These are phyloP conservation scores for Podospora comata DNA, from an alignment of 495 filamentous ascomycete species.

Conservation along the genomic window DNA sequence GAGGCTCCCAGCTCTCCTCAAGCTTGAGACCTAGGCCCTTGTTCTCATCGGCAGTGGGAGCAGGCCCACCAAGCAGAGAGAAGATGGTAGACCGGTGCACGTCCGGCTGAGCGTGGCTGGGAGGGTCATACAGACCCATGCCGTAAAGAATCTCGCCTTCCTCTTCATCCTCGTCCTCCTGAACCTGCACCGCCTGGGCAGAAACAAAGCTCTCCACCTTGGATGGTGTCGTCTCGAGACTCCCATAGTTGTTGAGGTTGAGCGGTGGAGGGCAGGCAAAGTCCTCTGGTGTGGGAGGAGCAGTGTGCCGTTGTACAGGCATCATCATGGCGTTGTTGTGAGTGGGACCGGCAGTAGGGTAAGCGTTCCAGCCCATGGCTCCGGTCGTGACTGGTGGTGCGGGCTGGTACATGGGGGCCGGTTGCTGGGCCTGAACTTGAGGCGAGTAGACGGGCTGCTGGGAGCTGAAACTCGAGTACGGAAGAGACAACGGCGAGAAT, in stretches of 20 bases:
- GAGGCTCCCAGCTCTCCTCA: slow-evolving; percentile 79
- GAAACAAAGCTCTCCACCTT: not conserved
- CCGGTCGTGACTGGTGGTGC: not conserved
- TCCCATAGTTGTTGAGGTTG: slow-evolving; percentile 39
- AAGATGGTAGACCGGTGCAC: slow-evolving; percentile 50
- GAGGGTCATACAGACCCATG: slow-evolving; percentile 77
- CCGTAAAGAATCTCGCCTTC: slow-evolving; percentile 71
- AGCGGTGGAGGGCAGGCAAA: slow-evolving; percentile 31
- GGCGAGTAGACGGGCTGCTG: slow-evolving; percentile 25
- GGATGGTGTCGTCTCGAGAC: slow-evolving; percentile 20
- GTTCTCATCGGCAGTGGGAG: slow-evolving; percentile 44
- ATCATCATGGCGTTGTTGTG: not conserved
- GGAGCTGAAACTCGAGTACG: slow-evolving; percentile 28
- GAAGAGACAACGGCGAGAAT: slow-evolving; percentile 43
- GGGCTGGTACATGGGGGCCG: not conserved
- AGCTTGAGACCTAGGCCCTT: slow-evolving; percentile 78
- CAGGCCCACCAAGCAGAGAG: slow-evolving; percentile 43
- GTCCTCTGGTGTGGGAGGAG: slow-evolving; percentile 61
- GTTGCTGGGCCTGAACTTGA: slow-evolving; percentile 11
- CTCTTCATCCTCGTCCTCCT: slow-evolving; percentile 43
- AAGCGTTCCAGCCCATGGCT: not conserved
- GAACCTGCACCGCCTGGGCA: slow-evolving; percentile 31
- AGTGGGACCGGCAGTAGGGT: not conserved
- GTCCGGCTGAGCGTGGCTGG: slow-evolving; percentile 46
- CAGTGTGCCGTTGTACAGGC: slow-evolving; percentile 30